A percentile compares a stretch with the other conserved stretches of the same genome.
Conservation (phyloP, 768 basidiomycete genomes). For the Tubosaeta sp. region DNA sequence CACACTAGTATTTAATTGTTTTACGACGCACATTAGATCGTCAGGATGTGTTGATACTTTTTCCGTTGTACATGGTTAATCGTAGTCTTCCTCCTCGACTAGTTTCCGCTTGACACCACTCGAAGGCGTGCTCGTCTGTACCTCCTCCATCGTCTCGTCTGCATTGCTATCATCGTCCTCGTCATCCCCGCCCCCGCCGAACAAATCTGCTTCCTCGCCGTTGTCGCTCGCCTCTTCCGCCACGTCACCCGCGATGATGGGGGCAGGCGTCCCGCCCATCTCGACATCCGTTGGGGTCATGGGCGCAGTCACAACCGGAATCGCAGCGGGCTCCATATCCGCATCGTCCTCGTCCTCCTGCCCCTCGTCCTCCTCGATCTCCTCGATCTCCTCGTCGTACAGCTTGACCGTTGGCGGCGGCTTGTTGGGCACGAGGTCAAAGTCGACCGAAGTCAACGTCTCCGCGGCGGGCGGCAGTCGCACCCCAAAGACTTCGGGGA, state of each 20-base stretch:
- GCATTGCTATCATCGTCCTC: conserved; percentile 57
- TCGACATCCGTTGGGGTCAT: conserved; percentile 64
- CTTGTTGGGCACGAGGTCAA: conserved; percentile 82
- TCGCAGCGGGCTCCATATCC: conserved; percentile 66
- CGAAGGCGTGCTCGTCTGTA: conserved; percentile 47
- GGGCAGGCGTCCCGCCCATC: conserved; percentile 35
- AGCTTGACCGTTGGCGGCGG: conserved; percentile 73
- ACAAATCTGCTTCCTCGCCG: conserved; percentile 73
- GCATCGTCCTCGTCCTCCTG: conserved; percentile 41
- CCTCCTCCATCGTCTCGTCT: conserved; percentile 77
- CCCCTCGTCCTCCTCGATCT: conserved; percentile 53
- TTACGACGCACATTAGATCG: conserved; percentile 28
- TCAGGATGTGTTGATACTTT: neutral
- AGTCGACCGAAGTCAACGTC: conserved; percentile 76
- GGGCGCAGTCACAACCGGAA: conserved; percentile 35
- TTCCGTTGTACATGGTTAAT: conserved; percentile 35
- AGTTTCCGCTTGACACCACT: conserved; percentile 75
- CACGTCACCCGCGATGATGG: conserved; percentile 31
- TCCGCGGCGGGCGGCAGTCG: conserved; percentile 68
- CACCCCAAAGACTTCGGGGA: conserved; percentile 87
- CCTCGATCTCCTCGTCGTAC: conserved; percentile 79
- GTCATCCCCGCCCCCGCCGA: conserved; percentile 65
- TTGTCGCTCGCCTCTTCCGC: conserved; percentile 67
- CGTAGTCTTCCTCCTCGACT: conserved; percentile 86
- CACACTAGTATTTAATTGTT: conserved; percentile 3